Base-by-base conservation (phyloP, 2,329 filamentous ascomycete species). In the Diaporthe helianthi region DNA sequence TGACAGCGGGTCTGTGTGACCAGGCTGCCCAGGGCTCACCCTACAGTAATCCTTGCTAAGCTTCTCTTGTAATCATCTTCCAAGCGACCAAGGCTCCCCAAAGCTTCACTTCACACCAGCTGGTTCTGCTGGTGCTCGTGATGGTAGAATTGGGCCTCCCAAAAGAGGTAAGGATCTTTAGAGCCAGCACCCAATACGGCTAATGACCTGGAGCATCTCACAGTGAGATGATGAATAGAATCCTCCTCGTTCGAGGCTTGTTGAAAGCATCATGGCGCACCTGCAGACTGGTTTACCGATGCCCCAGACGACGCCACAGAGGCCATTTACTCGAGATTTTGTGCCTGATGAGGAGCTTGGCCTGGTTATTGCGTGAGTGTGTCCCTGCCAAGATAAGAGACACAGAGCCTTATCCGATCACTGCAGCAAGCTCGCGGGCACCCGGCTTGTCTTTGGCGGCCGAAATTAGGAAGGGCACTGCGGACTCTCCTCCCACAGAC, bases 1-100 rank as follows among this genome's bases (percentile, higher is more conserved):
- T 63, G 58, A 63, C 58, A 63, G 58, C 58, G 58, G 58, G 58
- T 49, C 58, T 63, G 58, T 63, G 58, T 63, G 41, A 36, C 58
- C 44, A 22, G 55, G 55, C 41, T 29, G 58, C 58, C 31, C 58
- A 49, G 36, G 58, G 49, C 44, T 36, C 29, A 19, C 19, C 19
- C 58, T 36, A n/a, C n/a, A n/a, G n/a, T n/a, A 63, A 63, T 63
- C 58, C 58, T 26, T 63, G 58, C 44, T 44, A 63, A 63, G 58
- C 44, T 63, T 63, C 58, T 49, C 26, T 26, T 49, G 44, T 63
- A 63, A 63, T 49, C 29, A 49, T 36, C 44, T 9, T 7, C 38
- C n/a, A n/a, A n/a, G n/a, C n/a, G n/a, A n/a, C n/a, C n/a, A n/a
- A n/a, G n/a, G n/a, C n/a, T n/a, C n/a, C n/a, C 58, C 58, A 63